Evolutionary conservation across 2,329 filamentous ascomycete genomes (phyloP).

Genomic region (Botrytis porri): DNA sequence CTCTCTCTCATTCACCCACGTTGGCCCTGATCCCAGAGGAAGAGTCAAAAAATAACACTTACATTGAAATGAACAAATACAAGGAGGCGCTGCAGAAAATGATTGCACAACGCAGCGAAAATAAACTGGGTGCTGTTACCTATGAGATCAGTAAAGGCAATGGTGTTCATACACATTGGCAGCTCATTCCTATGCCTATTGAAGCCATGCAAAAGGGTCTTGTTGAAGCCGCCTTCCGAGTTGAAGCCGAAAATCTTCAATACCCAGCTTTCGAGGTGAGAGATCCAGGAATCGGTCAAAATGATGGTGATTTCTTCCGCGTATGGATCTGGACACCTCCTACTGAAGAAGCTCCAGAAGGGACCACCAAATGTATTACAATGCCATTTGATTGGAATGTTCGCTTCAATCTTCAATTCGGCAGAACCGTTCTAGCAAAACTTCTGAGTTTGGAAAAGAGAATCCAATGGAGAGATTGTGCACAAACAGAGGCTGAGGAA

Average conservation of each 20-base stretch:
- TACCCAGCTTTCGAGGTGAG: slow-evolving; percentile 51
- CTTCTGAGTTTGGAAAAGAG: slow-evolving; percentile 75
- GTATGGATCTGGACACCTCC: slow-evolving; percentile 70
- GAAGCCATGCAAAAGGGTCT: slow-evolving; percentile 68
- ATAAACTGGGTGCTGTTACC: slow-evolving; percentile 75
- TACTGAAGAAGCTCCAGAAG: slow-evolving; percentile 45
- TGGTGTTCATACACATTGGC: slow-evolving; percentile 91
- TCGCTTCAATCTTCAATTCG: slow-evolving; percentile 89
- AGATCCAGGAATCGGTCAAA: slow-evolving; percentile 50
- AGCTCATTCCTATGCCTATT: slow-evolving; percentile 74
- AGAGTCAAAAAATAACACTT: slow-evolving; percentile 55
- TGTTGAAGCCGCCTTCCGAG: slow-evolving; percentile 84
- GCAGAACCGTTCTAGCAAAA: slow-evolving; percentile 82
- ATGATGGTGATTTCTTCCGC: slow-evolving; percentile 70
- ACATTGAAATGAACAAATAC: slow-evolving; percentile 80
- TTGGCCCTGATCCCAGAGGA: slow-evolving; percentile 60
- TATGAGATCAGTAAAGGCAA: slow-evolving; percentile 85
- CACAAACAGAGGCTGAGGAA: slow-evolving; percentile 75
- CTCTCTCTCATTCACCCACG: slow-evolving; percentile 76
- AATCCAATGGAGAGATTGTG: slow-evolving; percentile 81
- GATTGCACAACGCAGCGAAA: slow-evolving; percentile 54
- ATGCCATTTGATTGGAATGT: slow-evolving; percentile 69
- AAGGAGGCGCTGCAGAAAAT: slow-evolving; percentile 74
- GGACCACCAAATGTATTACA: slow-evolving; percentile 63
- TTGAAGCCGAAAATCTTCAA: slow-evolving; percentile 74